These are phyloP conservation scores for Trametes gibbosa DNA, from an alignment of 768 basidiomycete genomes.

Conservation along the genomic window DNA sequence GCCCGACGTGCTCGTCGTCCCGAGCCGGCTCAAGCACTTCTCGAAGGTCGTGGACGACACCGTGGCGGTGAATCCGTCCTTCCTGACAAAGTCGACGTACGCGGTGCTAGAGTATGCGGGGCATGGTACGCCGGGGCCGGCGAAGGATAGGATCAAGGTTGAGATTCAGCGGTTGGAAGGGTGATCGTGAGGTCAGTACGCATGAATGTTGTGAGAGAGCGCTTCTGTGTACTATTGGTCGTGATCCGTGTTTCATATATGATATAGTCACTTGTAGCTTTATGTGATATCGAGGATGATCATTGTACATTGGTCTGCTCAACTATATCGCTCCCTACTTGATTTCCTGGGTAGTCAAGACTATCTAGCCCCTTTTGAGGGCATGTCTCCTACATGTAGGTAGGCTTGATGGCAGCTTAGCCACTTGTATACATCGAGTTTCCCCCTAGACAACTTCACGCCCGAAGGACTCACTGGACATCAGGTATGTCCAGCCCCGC, in stretches of 20 bases:
- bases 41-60: conserved; percentile 79
- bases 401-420: neutral
- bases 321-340: no score
- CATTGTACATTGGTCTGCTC: no score
- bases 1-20: conserved; percentile 84
- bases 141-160: conserved; percentile 17
- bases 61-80: conserved; percentile 83
- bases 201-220: no score
- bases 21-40: conserved; percentile 89
- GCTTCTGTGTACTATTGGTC: no score
- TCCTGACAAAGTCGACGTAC: conserved; percentile 60
- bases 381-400: no score
- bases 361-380: no score
- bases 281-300: no score
- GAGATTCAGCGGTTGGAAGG: conserved; percentile 15
- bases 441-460: no score
- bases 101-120: conserved; percentile 37
- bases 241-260: no score
- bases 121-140: conserved; percentile 1
- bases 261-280: no score
- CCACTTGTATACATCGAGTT: neutral
- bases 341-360: no score
- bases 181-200: no score
- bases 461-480: conserved; percentile 30
- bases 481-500: conserved; percentile 55